A percentile compares a stretch with the other conserved stretches of the same genome.
These are phyloP conservation scores for Xylariaceae sp. DNA, from an alignment of 2,329 filamentous ascomycete genomes.

Conservation along the genomic window DNA sequence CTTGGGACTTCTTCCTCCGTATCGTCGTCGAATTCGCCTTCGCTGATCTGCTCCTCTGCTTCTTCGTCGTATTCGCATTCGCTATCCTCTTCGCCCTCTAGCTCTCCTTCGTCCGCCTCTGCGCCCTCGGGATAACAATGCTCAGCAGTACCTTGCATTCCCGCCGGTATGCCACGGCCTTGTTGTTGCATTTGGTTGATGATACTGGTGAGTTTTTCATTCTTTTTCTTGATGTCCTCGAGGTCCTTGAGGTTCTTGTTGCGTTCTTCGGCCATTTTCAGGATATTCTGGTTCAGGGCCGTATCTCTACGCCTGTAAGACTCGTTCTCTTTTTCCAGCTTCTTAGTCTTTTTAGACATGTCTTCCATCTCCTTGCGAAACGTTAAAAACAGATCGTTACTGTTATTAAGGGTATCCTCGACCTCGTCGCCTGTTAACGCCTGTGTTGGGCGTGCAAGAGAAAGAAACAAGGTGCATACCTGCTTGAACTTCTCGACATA, in stretches of 20 bases:
- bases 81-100: slow-evolving; percentile 64
- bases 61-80: slow-evolving; percentile 71
- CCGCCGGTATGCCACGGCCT: slow-evolving; percentile 76
- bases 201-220: slow-evolving; percentile 89
- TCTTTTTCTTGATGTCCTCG: slow-evolving; percentile 82
- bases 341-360: slow-evolving; percentile 99
- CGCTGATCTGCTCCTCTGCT: slow-evolving; percentile 52
- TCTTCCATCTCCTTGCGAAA: slow-evolving; percentile 99
- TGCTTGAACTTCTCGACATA: slow-evolving; percentile 99
- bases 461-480: slow-evolving; percentile 62
- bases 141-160: slow-evolving; percentile 66
- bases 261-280: slow-evolving; percentile 96
- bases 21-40: slow-evolving; percentile 55
- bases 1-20: slow-evolving; percentile 56
- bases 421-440: slow-evolving; percentile 71
- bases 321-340: slow-evolving; percentile 95
- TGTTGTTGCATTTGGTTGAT: slow-evolving; percentile 97
- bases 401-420: slow-evolving; percentile 97
- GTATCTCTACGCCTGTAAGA: slow-evolving; percentile 91
- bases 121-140: slow-evolving; percentile 66
- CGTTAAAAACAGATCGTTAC: slow-evolving; percentile 94
- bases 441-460: slow-evolving; percentile 36
- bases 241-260: slow-evolving; percentile 76
- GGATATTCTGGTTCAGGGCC: slow-evolving; percentile 90
- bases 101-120: slow-evolving; percentile 70